These are phyloP conservation scores for Gynochthodes officinalis DNA, from an alignment of 257 asterid genomes.

Conservation along the genomic window DNA sequence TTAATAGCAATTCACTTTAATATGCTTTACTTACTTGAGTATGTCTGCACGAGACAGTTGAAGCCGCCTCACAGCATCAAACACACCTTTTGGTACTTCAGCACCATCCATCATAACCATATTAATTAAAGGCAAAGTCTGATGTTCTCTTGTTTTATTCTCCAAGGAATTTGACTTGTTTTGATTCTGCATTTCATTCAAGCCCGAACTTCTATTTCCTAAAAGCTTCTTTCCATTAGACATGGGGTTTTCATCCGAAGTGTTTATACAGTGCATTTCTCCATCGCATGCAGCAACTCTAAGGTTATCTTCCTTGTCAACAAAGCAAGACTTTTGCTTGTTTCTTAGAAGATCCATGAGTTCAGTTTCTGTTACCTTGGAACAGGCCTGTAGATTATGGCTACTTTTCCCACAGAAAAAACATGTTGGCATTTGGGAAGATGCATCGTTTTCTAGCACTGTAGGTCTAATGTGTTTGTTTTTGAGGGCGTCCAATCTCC, in stretches of 20 bases:
- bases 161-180: constrained; percentile 16
- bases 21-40: constrained; percentile 46
- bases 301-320: constrained; percentile 14
- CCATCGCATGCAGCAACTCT: background rate
- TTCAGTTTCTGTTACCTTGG: constrained; percentile 41
- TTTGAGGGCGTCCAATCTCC: constrained; percentile 64
- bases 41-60: constrained; percentile 68
- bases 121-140: constrained; percentile 15
- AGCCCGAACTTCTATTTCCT: constrained; percentile 22
- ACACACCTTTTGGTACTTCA: constrained; percentile 36
- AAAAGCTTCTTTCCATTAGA: constrained; percentile 20
- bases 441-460: constrained; percentile 23
- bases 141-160: constrained; percentile 15
- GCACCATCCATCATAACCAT: constrained; percentile 14
- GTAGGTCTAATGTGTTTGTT: constrained; percentile 36
- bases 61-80: constrained; percentile 57
- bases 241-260: constrained; percentile 12
- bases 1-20: background rate
- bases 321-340: constrained; percentile 5
- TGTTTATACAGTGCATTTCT: constrained; percentile 2
- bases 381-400: constrained; percentile 49
- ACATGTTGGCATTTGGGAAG: constrained; percentile 27
- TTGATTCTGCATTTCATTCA: constrained; percentile 30
- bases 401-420: constrained; percentile 60
- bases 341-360: constrained; percentile 41